Evolutionary conservation across 352 stramenopile genomes (phyloP).

Genomic region (Aphanomyces stellatus): DNA sequence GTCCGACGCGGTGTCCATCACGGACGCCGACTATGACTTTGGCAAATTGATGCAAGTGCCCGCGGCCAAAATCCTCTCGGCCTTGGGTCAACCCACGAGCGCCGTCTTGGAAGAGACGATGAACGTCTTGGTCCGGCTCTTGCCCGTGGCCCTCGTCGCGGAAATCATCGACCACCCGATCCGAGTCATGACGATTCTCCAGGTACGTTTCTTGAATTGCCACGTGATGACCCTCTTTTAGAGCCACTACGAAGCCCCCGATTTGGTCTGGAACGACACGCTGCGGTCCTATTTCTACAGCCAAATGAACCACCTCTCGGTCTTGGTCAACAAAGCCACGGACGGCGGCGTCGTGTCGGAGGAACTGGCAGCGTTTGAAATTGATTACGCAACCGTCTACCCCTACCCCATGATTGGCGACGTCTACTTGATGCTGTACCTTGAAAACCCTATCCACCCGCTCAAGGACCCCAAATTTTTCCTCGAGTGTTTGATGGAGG

Average conservation of each 20-base stretch:
- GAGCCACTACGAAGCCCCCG: slow-evolving; percentile 85
- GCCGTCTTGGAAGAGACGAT: slow-evolving; percentile 43
- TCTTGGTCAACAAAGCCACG: slow-evolving; percentile 15
- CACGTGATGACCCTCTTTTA: slow-evolving; percentile 37
- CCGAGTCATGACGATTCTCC: slow-evolving; percentile 49
- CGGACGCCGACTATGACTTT: slow-evolving; percentile 49
- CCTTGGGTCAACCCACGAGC: slow-evolving; percentile 41
- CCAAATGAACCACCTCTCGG: neutral
- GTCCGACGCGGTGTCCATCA: slow-evolving; percentile 44
- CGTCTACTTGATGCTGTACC: slow-evolving; percentile 88
- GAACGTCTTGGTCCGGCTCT: slow-evolving; percentile 52
- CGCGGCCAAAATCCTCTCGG: slow-evolving; percentile 48
- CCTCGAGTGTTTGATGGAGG: slow-evolving; percentile 62
- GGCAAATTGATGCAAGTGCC: slow-evolving; percentile 48
- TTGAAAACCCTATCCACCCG: slow-evolving; percentile 89
- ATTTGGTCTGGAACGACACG: slow-evolving; percentile 90
- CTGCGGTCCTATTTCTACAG: slow-evolving; percentile 69
- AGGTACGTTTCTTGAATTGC: slow-evolving; percentile 25
- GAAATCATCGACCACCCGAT: slow-evolving; percentile 40
- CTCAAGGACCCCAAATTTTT: slow-evolving; percentile 88
- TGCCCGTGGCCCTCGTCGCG: slow-evolving; percentile 51
- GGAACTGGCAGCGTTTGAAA: slow-evolving; percentile 44
- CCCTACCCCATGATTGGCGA: slow-evolving; percentile 67
- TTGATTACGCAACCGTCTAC: slow-evolving; percentile 71
- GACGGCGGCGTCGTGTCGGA: slow-evolving; percentile 21